Evolutionary conservation across 345 rosid species (phyloP), one percentile per base, ranked within the genome.

Genomic region (Capsella bursapastoris): DNA sequence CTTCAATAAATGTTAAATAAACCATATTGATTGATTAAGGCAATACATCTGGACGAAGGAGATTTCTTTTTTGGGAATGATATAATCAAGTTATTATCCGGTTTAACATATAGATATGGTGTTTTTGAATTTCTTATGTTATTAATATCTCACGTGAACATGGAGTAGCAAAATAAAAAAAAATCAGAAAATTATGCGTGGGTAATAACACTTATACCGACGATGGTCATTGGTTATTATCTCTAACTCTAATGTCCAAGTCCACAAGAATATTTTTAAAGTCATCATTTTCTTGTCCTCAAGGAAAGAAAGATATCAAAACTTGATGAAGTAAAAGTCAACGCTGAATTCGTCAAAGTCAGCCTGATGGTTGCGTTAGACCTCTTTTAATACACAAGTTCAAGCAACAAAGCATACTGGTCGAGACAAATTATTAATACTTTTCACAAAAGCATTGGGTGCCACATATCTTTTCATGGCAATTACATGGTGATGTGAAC

Each of bases 201-300:
- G 13, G 28, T 15, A 28, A 67, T 27, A 51, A 68, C 41, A 28
- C 52, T 10, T 37, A 37, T 58, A 37, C 2, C 14, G 0, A 32
- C 27, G 8, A 16, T 58, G 4, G 7, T 16, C 64, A 15, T 14
- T 37, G 16, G 12, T 41, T 41, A 25, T 60, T 60, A 41, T 25
- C 10, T 63, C 31, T 51, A 64, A 15, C 68, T 28, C 9, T 25
- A 63, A 44, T 7, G 25, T 63, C 68, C 53, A 47, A 29, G 5
- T 32, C 41, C 37, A 45, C 31, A 29, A n/a, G 38, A 45, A 29
- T n/a, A n/a, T 2, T 38, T 18, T 40, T 61, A 13, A 12, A 64
- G 27, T n/a, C 41, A 13, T 64, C 31, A 2, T 11, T 31, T 49
- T 64, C 51, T 65, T 34, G 31, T 34, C 12, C 15, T 11, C 0